Conservation (phyloP, 257 asterid genomes). For the Solanum infundibuliforme region DNA sequence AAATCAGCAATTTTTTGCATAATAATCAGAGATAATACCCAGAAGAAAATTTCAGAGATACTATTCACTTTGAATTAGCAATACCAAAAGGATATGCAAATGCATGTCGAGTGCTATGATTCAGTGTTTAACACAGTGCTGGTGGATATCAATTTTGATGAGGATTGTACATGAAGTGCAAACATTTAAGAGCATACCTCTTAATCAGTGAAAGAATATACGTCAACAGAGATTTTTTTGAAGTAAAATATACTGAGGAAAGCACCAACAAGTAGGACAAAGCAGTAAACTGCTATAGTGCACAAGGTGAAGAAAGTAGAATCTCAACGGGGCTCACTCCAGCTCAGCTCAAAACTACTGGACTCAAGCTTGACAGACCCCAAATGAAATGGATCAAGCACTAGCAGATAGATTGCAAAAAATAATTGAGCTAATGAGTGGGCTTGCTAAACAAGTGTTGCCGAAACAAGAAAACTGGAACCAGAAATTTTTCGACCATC, state of each 20-base stretch:
- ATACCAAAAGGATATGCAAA: not conserved
- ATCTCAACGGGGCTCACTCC: not conserved
- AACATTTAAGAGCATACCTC: not conserved
- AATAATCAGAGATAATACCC: not conserved
- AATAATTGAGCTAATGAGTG: not conserved
- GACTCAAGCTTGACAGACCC: not conserved
- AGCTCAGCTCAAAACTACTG: not conserved
- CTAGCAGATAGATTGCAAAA: not conserved
- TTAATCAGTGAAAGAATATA: not conserved
- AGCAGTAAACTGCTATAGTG: not conserved
- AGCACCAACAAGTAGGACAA: not conserved
- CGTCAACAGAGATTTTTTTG: not conserved
- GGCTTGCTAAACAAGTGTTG: not conserved
- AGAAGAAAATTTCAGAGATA: not conserved
- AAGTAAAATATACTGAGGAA: not conserved
- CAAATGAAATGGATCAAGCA: constrained; percentile 3
- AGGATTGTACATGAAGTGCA: not conserved
- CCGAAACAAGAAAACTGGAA: not conserved
- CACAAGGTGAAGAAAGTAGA: not conserved
- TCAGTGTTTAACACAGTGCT: not conserved
- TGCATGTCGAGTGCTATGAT: not conserved
- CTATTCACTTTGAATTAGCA: not conserved
- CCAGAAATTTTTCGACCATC: not conserved
- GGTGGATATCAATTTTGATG: not conserved
- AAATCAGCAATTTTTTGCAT: not conserved